A percentile compares a stretch with the other conserved stretches of the same genome.
Conservation (phyloP, 805 yeast species). For the Ogataea pilisensis region DNA sequence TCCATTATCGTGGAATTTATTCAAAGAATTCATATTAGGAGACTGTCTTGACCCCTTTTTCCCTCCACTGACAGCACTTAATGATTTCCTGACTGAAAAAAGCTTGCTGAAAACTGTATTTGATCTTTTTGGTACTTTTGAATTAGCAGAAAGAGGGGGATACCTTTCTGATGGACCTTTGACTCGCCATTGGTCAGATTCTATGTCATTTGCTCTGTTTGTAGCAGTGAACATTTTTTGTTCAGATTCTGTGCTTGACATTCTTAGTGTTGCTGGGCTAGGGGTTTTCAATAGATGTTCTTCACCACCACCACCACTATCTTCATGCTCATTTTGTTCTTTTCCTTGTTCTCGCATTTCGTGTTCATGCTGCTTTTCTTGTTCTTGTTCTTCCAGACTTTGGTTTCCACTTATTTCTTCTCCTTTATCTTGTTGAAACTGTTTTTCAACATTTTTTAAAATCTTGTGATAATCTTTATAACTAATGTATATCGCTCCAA, state of each 20-base stretch:
- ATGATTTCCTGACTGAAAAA: neutral
- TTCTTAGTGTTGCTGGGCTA: no score
- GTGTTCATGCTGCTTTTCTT: neutral
- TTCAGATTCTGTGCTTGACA: no score
- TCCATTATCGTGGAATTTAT: neutral
- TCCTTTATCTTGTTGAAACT: neutral
- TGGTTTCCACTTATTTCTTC: neutral
- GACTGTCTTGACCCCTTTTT: neutral
- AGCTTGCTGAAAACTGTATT: neutral
- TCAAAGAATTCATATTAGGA: neutral
- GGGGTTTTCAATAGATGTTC: no score
- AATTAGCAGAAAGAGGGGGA: no score
- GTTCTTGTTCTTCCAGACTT: neutral
- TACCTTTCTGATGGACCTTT: no score
- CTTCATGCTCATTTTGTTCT: neutral
- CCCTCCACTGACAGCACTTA: neutral
- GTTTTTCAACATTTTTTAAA: conserved; percentile 3
- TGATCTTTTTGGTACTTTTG: neutral
- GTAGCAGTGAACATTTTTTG: no score
- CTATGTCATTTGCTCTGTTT: no score
- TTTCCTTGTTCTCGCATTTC: neutral
- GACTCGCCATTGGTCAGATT: no score
- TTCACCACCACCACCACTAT: neutral
- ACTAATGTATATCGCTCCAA: conserved; percentile 15
- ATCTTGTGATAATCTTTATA: conserved; percentile 14